Conservation (phyloP, 2,329 filamentous ascomycete species). For the Claviceps pazoutovae region DNA sequence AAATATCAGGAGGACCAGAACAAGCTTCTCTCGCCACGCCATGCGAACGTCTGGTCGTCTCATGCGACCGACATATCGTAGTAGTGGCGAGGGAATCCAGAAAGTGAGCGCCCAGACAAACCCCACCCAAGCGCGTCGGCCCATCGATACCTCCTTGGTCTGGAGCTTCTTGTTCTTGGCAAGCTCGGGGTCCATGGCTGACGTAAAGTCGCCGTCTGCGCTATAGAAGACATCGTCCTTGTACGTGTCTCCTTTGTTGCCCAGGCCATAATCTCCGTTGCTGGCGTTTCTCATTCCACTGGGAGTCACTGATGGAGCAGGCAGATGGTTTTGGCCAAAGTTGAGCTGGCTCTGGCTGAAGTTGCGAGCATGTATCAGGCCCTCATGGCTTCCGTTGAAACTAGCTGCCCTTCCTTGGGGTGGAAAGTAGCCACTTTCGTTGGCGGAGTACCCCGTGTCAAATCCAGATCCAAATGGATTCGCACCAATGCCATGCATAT, state of each 20-base stretch:
- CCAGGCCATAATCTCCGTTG: conserved; percentile 78
- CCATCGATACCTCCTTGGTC: conserved; percentile 46
- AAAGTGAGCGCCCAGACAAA: conserved; percentile 81
- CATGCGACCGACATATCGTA: conserved; percentile 82
- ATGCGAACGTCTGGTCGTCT: conserved; percentile 91
- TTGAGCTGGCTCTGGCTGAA: conserved; percentile 42
- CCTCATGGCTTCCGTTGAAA: conserved; percentile 56
- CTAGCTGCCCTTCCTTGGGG: conserved; percentile 44
- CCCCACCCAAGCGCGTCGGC: conserved; percentile 64
- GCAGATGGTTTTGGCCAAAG: conserved; percentile 24
- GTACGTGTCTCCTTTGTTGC: conserved; percentile 67
- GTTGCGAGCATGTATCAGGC: conserved; percentile 49
- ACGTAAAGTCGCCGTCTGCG: conserved; percentile 51
- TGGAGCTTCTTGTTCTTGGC: conserved; percentile 65
- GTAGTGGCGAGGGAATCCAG: conserved; percentile 79
- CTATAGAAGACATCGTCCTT: conserved; percentile 65
- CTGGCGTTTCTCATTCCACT: conserved; percentile 41
- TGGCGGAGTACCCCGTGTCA: conserved; percentile 59
- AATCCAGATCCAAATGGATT: conserved; percentile 35
- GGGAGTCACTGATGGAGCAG: conserved; percentile 47
- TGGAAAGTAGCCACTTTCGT: conserved; percentile 56
- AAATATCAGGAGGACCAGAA: conserved; percentile 66
- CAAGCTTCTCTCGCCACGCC: conserved; percentile 93
- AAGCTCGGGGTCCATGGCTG: conserved; percentile 61
- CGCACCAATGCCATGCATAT: conserved; percentile 25